phyloP scores from a whole-genome alignment of 2,329 filamentous ascomycete species.

The Aspergillus udagawae region DNA sequence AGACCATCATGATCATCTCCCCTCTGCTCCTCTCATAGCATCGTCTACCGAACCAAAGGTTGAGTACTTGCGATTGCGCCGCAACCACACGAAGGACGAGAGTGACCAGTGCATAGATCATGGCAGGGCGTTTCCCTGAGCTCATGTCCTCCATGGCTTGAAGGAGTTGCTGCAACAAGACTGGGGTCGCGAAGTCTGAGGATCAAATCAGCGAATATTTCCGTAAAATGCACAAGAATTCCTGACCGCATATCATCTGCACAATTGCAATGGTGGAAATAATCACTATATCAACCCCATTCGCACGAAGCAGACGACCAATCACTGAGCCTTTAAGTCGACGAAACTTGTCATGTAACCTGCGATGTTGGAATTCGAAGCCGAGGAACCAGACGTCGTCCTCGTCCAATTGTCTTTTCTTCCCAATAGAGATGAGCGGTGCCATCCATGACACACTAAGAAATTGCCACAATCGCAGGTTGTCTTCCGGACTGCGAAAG shows the following conservation, averaged over 20 bases:
- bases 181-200: conserved; percentile 56
- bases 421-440: conserved; percentile 65
- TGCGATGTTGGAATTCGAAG: conserved; percentile 75
- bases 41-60: conserved; percentile 77
- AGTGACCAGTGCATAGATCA: conserved; percentile 63
- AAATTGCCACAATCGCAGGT: conserved; percentile 75
- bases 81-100: conserved; percentile 58
- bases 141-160: conserved; percentile 57
- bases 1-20: conserved; percentile 80
- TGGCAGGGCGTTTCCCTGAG: conserved; percentile 51
- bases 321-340: conserved; percentile 70
- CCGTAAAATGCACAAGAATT: not conserved
- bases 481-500: conserved; percentile 74
- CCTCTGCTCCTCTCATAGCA: conserved; percentile 80
- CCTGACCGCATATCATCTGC: conserved; percentile 54
- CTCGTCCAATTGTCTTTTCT: conserved; percentile 63
- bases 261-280: conserved; percentile 62
- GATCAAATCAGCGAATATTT: conserved; percentile 18
- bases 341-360: conserved; percentile 70
- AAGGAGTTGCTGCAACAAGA: conserved; percentile 70
- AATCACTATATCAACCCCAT: conserved; percentile 72
- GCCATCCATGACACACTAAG: conserved; percentile 80
- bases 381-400: conserved; percentile 78
- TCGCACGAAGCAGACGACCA: conserved; percentile 65
- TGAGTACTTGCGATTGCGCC: conserved; percentile 64